Base-by-base conservation (phyloP, 805 yeast species). In the Peterozyma toletana region DNA sequence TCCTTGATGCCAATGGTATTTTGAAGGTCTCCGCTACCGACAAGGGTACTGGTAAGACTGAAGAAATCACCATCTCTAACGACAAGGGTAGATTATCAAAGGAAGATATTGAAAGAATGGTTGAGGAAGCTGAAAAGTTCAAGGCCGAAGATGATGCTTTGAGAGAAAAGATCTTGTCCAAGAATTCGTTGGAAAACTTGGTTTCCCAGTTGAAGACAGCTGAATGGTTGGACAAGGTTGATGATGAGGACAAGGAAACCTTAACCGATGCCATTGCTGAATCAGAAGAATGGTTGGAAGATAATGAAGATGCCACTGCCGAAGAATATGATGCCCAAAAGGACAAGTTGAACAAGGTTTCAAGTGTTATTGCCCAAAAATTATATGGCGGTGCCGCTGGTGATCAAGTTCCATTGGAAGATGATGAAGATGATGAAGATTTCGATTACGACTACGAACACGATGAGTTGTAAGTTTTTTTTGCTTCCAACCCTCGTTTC, bases 71-170 rank as follows among this genome's bases (percentile, higher is more conserved):
- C 44, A 89, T 89, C 63, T 85, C 88, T 57, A 89, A 89, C 59
- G 96, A 89, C 68, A 87, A 87, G 74, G 96, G 96, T 59, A 86
- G 97, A 75, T 77, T 89, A 60, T 76, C 91, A 21, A 84, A 87
- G 58, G 66, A 76, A 48, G 83, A 77, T 64, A 77, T 77, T 53
- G 81, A 77, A 65, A 73, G 75, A 69, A 77, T 77, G 83, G 81
- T 77, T 47, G 65, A 71, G 50, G 83, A 77, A 56, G 81, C 81
- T 51, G 83, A 77, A 66, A 77, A 75, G 64, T 77, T 61, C 72
- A 75, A 72, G 64, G 80, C 73, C 40, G 78, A 76, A 63, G 80
- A 77, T 60, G 82, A 77, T 65, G 67, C 66, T 63, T 81, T 77
- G 67, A 73, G 78, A 53, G 51, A 63, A 46, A 72, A 78, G 71